These are phyloP conservation scores for Termitomyces bulborhizus DNA, from an alignment of 768 basidiomycete species.

Conservation along the genomic window DNA sequence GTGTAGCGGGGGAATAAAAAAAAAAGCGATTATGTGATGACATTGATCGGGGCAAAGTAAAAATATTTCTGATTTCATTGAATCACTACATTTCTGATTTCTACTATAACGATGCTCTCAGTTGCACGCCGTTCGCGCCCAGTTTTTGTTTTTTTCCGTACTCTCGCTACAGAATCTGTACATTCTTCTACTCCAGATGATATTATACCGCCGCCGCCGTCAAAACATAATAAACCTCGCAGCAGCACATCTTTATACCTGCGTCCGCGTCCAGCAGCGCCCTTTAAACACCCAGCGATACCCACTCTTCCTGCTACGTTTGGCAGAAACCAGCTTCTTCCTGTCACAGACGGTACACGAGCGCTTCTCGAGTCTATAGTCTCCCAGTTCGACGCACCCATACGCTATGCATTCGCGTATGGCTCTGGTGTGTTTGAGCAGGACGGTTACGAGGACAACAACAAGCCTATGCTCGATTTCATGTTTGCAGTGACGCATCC, in stretches of 20 bases:
- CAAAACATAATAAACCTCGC: constrained; percentile 23
- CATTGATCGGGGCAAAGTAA: too few species aligned
- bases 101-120: constrained; percentile 11
- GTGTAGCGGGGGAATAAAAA: not conserved
- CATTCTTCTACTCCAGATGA: constrained; percentile 26
- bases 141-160: constrained; percentile 26
- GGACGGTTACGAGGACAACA: constrained; percentile 52
- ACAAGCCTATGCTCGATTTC: constrained; percentile 87
- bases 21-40: too few species aligned
- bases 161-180: constrained; percentile 37
- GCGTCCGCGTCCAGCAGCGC: constrained; percentile 38
- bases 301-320: constrained; percentile 64
- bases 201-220: constrained; percentile 26
- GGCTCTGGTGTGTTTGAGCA: constrained; percentile 96
- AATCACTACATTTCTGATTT: too few species aligned
- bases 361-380: constrained; percentile 79
- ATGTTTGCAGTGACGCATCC: constrained; percentile 95
- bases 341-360: constrained; percentile 74
- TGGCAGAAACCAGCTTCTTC: constrained; percentile 76
- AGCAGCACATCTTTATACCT: constrained; percentile 31
- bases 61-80: too few species aligned
- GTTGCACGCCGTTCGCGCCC: constrained; percentile 10
- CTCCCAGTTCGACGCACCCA: constrained; percentile 77
- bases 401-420: constrained; percentile 96
- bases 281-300: constrained; percentile 29